Conservation (phyloP, 2,329 filamentous ascomycete genomes). For the Colletotrichum sp. region DNA sequence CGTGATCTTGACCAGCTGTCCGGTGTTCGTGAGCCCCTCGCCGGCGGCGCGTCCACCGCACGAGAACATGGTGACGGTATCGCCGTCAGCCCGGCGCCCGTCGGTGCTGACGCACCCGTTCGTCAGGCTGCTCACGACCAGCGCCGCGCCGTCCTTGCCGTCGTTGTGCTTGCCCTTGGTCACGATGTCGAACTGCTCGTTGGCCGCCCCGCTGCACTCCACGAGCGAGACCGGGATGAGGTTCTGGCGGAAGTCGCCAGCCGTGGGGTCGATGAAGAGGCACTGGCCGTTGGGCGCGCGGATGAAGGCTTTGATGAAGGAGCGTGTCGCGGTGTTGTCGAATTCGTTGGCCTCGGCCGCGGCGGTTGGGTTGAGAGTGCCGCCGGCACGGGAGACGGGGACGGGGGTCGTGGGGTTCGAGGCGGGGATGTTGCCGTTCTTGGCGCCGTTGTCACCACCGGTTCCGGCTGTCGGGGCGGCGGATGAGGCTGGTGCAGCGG, state of each 20-base stretch:
- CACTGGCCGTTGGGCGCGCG: conserved; percentile 53
- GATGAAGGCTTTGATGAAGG: conserved; percentile 50
- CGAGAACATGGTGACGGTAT: conserved; percentile 56
- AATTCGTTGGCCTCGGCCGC: conserved; percentile 53
- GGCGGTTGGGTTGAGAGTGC: conserved; percentile 51
- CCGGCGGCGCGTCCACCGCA: conserved; percentile 58
- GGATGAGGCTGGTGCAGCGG: background rate
- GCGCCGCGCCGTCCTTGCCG: conserved; percentile 38
- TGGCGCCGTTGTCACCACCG: background rate
- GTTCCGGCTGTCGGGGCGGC: background rate
- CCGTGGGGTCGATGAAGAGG: conserved; percentile 55
- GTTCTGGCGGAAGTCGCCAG: conserved; percentile 59
- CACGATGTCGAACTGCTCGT: conserved; percentile 57
- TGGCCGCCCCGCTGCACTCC: conserved; percentile 46
- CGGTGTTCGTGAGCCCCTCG: conserved; percentile 49
- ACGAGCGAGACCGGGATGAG: conserved; percentile 54
- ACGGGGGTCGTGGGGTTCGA: conserved; percentile 46
- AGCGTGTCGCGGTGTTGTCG: conserved; percentile 51
- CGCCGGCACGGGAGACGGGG: conserved; percentile 55
- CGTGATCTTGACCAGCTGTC: conserved; percentile 54
- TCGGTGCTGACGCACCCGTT: conserved; percentile 60
- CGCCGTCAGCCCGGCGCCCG: conserved; percentile 42
- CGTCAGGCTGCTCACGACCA: conserved; percentile 54
- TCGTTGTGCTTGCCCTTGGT: conserved; percentile 55
- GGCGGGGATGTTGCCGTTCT: conserved; percentile 25